Percentiles rank a stretch among this genome's conserved stretches.
These are phyloP conservation scores for Fonsecaea nubica DNA, from an alignment of 2,329 filamentous ascomycete genomes.

Conservation along the genomic window DNA sequence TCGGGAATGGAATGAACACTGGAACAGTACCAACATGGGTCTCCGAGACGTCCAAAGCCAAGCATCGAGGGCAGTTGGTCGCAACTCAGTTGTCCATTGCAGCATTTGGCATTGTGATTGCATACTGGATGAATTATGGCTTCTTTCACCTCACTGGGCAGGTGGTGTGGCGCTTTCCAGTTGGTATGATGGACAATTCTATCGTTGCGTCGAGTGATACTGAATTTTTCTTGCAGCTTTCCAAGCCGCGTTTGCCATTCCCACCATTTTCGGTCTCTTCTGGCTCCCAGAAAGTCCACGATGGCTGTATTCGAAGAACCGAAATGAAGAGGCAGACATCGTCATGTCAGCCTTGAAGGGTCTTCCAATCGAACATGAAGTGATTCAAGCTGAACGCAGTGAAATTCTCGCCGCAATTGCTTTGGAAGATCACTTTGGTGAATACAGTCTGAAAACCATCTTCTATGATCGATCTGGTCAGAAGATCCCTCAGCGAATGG, in stretches of 20 bases:
- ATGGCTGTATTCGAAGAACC: constrained; percentile 55
- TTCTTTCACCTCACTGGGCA: constrained; percentile 54
- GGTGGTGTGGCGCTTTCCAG: constrained; percentile 54
- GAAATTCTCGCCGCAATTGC: constrained; percentile 27
- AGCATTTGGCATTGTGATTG: constrained; percentile 57
- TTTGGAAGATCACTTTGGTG: constrained; percentile 22
- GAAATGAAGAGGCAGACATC: constrained; percentile 53
- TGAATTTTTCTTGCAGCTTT: constrained; percentile 48
- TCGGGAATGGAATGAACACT: constrained; percentile 61
- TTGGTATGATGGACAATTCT: neutral
- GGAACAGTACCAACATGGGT: constrained; percentile 59
- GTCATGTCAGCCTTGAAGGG: constrained; percentile 58
- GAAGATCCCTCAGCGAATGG: constrained; percentile 24
- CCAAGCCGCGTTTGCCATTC: constrained; percentile 58
- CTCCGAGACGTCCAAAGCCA: constrained; percentile 56
- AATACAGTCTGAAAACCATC: constrained; percentile 25
- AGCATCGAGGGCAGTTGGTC: constrained; percentile 54
- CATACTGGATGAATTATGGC: constrained; percentile 62
- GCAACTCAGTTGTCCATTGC: constrained; percentile 59
- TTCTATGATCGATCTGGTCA: constrained; percentile 28
- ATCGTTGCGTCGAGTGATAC: neutral
- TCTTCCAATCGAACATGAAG: constrained; percentile 19
- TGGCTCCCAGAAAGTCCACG: constrained; percentile 55
- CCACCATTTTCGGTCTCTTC: constrained; percentile 53
- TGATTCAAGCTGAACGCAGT: constrained; percentile 24